Evolutionary conservation across 1,284 basidiomycete species (phyloP), one percentile per base, ranked within the genome.

Genomic region (Pisolithus thermaeus): DNA sequence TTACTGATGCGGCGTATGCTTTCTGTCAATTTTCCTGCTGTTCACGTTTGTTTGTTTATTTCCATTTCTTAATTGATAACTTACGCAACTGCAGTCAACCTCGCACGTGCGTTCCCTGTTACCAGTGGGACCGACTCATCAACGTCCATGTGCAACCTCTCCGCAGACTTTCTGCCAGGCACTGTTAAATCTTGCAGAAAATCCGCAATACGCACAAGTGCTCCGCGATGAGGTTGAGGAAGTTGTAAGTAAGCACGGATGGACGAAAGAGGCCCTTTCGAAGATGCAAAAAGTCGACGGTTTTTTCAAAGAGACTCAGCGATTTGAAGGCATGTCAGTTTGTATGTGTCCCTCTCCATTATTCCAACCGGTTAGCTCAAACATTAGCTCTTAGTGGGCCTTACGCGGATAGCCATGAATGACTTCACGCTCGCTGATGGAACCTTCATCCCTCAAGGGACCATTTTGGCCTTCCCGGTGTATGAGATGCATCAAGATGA

Each of bases 241-340:
- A 4, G 58, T 73, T 7, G 52, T 77, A 3, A 52, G 53, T 0
- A 52, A 65, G 36, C 66, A 75, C 4, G 77, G 76, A 0, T 77
- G 77, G 75, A 69, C 74, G 4, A 77, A 74, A 55, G 57, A 50
- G 0, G 66, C 70, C 0, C 51, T 79, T 28, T 60, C 55, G 35
- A 70, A 70, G 46, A 73, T 78, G 73, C 59, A 57, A 46, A 73
- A 71, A 53, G 49, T 77, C 2, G 77, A 79, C 58, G 79, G 76
- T 54, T 76, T 79, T 58, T 30, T 80, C 22, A 69, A 65, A 44
- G 77, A 79, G 56, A 64, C 65, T 2, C 65, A 70, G 49, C 66
- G 77, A 1, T 41, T 69, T n/a, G 59, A 67, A 28, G 66, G 68
- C 0, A 42, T 7, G 5, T 3, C 30, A 67, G 2, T 55, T 50